phyloP scores from a whole-genome alignment of 495 filamentous ascomycete species.

The Penicillium atrosanguineum region DNA sequence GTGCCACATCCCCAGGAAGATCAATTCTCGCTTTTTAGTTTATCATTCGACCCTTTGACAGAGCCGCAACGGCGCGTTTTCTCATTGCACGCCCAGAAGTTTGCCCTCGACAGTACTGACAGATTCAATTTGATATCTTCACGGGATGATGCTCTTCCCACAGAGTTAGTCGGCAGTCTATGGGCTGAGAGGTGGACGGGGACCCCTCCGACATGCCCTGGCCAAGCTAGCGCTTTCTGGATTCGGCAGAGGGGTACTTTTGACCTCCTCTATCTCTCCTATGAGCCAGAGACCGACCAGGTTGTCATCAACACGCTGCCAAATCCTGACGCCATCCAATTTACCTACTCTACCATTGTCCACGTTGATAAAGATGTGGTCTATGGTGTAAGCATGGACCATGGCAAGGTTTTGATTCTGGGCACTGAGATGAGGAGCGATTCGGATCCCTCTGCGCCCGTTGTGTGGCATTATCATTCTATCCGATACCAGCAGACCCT shows the following conservation, averaged over 20 bases:
- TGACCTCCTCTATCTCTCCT: neutral
- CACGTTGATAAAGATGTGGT: neutral
- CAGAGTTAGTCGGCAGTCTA: neutral
- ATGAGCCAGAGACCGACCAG: neutral
- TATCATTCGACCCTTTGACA: neutral
- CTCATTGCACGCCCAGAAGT: neutral
- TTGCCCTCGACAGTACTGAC: neutral
- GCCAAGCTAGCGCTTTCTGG: neutral
- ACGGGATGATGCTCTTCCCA: neutral
- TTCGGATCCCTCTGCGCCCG: neutral
- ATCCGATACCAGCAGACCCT: neutral
- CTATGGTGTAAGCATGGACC: neutral
- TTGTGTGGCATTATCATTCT: neutral
- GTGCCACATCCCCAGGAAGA: conserved; percentile 5
- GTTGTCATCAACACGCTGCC: neutral
- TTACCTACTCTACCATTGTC: neutral
- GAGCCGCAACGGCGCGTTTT: neutral
- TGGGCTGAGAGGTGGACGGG: neutral
- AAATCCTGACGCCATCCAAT: neutral
- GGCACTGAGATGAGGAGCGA: neutral
- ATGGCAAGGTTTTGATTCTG: neutral
- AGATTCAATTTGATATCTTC: neutral
- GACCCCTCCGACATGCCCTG: neutral
- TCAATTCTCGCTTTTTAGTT: neutral
- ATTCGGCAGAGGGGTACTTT: neutral